These are phyloP conservation scores for Colletotrichum somersetense DNA, from an alignment of 2,329 filamentous ascomycete genomes.

Conservation along the genomic window DNA sequence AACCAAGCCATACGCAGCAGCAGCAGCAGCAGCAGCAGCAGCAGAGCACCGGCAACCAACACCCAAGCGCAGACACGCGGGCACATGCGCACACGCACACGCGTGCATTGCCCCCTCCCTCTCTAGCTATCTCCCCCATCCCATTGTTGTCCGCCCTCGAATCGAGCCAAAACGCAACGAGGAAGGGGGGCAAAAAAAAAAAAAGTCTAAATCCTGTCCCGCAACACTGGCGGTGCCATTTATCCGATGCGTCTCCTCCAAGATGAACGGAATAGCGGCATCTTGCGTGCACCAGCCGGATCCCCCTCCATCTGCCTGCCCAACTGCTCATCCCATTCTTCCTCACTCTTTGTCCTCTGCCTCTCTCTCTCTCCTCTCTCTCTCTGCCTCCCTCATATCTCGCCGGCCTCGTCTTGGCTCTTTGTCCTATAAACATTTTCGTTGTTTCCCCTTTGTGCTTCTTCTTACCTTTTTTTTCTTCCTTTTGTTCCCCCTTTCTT, in stretches of 20 bases:
- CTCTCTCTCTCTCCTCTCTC: no score
- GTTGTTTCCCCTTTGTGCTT: no score
- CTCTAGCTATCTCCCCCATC: neutral
- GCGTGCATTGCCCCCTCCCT: neutral
- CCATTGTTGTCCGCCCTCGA: neutral
- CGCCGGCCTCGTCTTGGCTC: no score
- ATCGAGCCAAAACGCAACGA: neutral
- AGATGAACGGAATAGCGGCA: neutral
- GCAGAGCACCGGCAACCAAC: neutral
- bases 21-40: neutral
- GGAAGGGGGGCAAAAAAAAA: neutral
- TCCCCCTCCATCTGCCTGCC: constrained; percentile 1
- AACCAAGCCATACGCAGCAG: neutral
- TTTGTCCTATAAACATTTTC: neutral
- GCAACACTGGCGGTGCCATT: constrained; percentile 7
- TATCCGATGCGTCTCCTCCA: constrained; percentile 9
- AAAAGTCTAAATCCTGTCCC: neutral
- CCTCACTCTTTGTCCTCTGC: neutral
- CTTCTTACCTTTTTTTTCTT: neutral
- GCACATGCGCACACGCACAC: constrained; percentile 6
- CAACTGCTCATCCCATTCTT: neutral
- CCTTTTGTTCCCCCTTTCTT: neutral
- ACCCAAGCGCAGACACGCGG: constrained; percentile 10
- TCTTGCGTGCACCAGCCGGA: neutral
- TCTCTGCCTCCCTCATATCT: neutral